Evolutionary conservation across 73 alveolate species (phyloP).

Genomic region (Tetrahymena malaccensis): DNA sequence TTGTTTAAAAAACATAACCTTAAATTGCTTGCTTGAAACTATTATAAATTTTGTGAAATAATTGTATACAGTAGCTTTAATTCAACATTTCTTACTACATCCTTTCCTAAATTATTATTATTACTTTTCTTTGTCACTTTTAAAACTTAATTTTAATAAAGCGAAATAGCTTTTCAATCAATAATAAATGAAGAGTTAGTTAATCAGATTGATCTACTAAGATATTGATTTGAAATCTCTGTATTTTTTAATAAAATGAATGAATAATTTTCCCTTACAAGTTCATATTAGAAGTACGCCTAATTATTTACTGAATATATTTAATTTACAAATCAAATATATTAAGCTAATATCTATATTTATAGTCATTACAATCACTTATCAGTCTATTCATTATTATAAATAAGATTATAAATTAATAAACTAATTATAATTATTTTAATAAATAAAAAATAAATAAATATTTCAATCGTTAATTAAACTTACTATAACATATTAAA

Average conservation of each 20-base stretch:
- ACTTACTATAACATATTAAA: too few relatives aligned
- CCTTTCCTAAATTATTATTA: not conserved
- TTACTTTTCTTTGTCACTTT: not conserved
- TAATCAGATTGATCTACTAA: not conserved
- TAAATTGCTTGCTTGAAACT: not conserved
- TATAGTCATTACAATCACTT: too few relatives aligned
- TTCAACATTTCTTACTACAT: not conserved
- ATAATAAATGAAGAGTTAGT: not conserved
- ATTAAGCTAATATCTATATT: too few relatives aligned
- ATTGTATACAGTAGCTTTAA: not conserved
- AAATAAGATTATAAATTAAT: too few relatives aligned
- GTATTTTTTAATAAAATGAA: not conserved
- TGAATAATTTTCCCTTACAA: not conserved
- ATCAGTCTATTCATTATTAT: too few relatives aligned
- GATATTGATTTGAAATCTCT: not conserved
- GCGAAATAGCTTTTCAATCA: not conserved
- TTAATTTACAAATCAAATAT: too few relatives aligned
- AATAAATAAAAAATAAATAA: too few relatives aligned
- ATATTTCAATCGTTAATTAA: too few relatives aligned
- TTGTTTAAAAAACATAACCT: not conserved
- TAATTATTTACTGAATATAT: not conserved
- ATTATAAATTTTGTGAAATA: not conserved
- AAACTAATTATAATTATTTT: too few relatives aligned
- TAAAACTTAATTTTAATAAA: not conserved
- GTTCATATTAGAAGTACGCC: too few relatives aligned